These are phyloP conservation scores for Moesziomyces globuligerus DNA, from an alignment of 1,284 basidiomycete species.

Conservation along the genomic window DNA sequence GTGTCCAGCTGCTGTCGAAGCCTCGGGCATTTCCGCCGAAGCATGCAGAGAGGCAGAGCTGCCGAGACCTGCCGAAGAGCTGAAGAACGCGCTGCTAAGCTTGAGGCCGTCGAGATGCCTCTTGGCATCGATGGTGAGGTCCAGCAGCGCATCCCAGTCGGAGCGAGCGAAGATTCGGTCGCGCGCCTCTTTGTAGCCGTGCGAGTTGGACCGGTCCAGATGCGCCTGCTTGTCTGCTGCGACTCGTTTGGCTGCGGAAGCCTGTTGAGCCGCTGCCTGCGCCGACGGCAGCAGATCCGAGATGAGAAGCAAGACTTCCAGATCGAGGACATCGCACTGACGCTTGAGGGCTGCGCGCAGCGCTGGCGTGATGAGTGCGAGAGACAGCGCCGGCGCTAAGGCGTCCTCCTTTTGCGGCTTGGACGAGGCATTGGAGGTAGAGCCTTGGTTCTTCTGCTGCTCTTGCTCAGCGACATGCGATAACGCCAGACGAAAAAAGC, in stretches of 20 bases:
- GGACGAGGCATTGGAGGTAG: constrained; percentile 5
- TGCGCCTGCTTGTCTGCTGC: constrained; percentile 9
- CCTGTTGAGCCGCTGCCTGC: neutral
- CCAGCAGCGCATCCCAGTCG: constrained; percentile 63
- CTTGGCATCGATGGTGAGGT: constrained; percentile 56
- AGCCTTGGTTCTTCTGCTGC: constrained; percentile 27
- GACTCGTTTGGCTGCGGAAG: constrained; percentile 5
- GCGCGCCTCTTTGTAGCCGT: constrained; percentile 1
- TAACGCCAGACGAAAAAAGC: constrained; percentile 58
- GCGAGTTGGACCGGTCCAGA: constrained; percentile 3
- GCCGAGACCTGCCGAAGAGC: constrained; percentile 7
- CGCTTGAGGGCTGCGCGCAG: constrained; percentile 57
- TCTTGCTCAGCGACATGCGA: constrained; percentile 49
- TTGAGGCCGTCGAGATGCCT: constrained; percentile 58
- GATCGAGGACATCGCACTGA: constrained; percentile 56
- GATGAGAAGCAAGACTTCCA: constrained; percentile 59
- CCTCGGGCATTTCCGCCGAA: constrained; percentile 7
- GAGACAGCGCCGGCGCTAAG: constrained; percentile 49
- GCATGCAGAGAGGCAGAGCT: constrained; percentile 4
- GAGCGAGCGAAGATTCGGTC: constrained; percentile 21
- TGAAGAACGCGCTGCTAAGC: constrained; percentile 18
- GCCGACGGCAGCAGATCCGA: constrained; percentile 51
- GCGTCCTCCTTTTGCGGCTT: constrained; percentile 48
- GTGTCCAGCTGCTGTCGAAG: neutral
- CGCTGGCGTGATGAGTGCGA: constrained; percentile 57